Base-by-base conservation (phyloP, 257 asterid species). In the Solanum pinnatisectum region DNA sequence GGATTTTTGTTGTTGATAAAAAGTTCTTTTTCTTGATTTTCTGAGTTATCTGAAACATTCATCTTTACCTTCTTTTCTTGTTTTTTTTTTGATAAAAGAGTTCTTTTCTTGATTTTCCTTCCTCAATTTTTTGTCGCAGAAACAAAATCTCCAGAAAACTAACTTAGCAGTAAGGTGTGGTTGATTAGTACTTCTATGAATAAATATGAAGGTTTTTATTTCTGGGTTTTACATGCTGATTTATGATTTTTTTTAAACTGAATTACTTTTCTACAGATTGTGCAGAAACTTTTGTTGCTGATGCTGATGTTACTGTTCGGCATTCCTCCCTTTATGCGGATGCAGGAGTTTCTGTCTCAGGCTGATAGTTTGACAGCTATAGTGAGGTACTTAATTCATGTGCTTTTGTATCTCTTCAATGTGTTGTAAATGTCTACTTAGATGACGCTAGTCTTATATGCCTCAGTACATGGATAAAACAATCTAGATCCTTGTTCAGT, bases 211-310 rank as follows among this genome's bases (percentile, higher is more conserved):
- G 46, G 46, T 42, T 42, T 42, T 42, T 42, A 42, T 42, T 42
- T 42, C 0, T 42, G 46, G 46, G 46, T 42, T 42, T 42, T 42
- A 42, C 46, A 42, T 10, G 46, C 0, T 42, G 4, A 20, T 42
- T 76, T 77, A 72, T 33, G 84, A 44, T 16, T 42, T 65, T 8
- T 79, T 44, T 77, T 25, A 42, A 44, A 42, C 5, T 15, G 25
- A 27, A 27, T 42, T 79, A 79, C 35, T 25, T 44, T 27, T 44
- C 82, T 88, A 94, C 94, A 97, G 99, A 96, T 97, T 89, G 95
- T 97, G 92, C 96, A 91, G 87, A 97, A 94, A 91, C 98, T 96
- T 91, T 98, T 97, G 99, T 96, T n/a, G n/a, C n/a, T n/a, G n/a
- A n/a, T 91, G 96, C 98, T 60, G 99, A 95, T 37, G 36, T 79